phyloP scores from a whole-genome alignment of 2,329 filamentous ascomycete genomes.

The Ploettnerulaceae sp. region DNA sequence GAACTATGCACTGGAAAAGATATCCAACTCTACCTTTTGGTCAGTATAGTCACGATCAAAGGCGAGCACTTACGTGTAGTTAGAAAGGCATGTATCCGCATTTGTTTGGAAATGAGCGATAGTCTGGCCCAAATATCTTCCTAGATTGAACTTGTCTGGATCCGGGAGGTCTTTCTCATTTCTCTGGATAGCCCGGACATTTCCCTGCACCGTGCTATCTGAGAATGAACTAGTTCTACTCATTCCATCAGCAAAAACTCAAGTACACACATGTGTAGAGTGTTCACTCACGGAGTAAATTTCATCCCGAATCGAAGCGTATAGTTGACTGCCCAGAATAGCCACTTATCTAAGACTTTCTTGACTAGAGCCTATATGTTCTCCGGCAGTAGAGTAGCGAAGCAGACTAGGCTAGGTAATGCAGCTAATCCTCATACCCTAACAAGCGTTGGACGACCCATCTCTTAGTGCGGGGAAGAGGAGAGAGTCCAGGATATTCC shows the following conservation, averaged over 20 bases:
- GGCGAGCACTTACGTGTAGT: conserved; percentile 32
- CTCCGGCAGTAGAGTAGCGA: conserved; percentile 1
- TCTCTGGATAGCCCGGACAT: conserved; percentile 13
- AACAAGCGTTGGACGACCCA: neutral
- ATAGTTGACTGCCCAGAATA: conserved; percentile 46
- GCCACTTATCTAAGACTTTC: conserved; percentile 43
- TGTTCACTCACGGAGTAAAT: conserved; percentile 41
- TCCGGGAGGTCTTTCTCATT: conserved; percentile 34
- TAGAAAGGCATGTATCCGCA: conserved; percentile 46
- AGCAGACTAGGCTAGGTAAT: too few species aligned
- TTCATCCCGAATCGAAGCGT: conserved; percentile 49
- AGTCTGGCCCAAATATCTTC: conserved; percentile 37
- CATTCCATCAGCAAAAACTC: neutral
- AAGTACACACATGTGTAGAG: too few species aligned
- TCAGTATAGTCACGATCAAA: neutral
- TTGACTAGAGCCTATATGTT: conserved; percentile 42
- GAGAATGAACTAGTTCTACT: conserved; percentile 14
- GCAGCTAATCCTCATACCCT: too few species aligned
- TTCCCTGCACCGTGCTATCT: conserved; percentile 35
- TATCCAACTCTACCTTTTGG: conserved; percentile 13
- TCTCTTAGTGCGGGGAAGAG: neutral
- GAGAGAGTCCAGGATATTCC: neutral
- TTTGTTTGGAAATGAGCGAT: conserved; percentile 50
- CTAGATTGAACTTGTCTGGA: conserved; percentile 42
- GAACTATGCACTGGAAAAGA: conserved; percentile 33